These are phyloP conservation scores for Ustilago cynodontis DNA, from an alignment of 1,284 basidiomycete genomes.

Conservation along the genomic window DNA sequence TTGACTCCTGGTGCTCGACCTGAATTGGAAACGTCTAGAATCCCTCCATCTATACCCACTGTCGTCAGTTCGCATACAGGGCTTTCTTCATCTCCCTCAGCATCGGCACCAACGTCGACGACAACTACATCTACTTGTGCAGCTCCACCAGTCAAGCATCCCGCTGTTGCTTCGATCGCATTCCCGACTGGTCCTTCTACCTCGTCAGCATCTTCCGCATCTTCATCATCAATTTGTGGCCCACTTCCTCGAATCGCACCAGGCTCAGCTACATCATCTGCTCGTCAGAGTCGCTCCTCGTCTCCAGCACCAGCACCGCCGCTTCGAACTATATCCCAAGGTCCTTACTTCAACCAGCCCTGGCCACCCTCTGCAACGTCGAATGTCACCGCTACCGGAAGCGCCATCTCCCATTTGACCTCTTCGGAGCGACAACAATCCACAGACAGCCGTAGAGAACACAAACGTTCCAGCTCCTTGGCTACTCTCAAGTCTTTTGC, in stretches of 20 bases:
- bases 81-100: slow-evolving; percentile 9
- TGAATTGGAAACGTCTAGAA: background rate
- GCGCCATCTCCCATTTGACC: slow-evolving; percentile 34
- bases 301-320: slow-evolving; percentile 44
- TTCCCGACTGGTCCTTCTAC: slow-evolving; percentile 14
- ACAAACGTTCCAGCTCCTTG: slow-evolving; percentile 41
- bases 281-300: slow-evolving; percentile 34
- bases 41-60: slow-evolving; percentile 13
- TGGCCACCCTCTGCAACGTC: slow-evolving; percentile 29
- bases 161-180: slow-evolving; percentile 12
- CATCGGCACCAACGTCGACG: slow-evolving; percentile 10
- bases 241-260: slow-evolving; percentile 8
- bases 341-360: slow-evolving; percentile 15
- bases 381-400: slow-evolving; percentile 44
- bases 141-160: slow-evolving; percentile 14
- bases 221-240: slow-evolving; percentile 1
- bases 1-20: background rate
- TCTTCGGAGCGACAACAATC: slow-evolving; percentile 32
- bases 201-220: slow-evolving; percentile 3
- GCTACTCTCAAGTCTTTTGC: slow-evolving; percentile 36
- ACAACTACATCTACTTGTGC: slow-evolving; percentile 1
- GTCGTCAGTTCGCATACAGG: slow-evolving; percentile 6
- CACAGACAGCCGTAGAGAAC: slow-evolving; percentile 29
- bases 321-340: slow-evolving; percentile 39
- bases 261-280: slow-evolving; percentile 21